A percentile compares a stretch with the other conserved stretches of the same genome.
Conservation (phyloP, 1,284 basidiomycete species). For the Vanrija sp. region DNA sequence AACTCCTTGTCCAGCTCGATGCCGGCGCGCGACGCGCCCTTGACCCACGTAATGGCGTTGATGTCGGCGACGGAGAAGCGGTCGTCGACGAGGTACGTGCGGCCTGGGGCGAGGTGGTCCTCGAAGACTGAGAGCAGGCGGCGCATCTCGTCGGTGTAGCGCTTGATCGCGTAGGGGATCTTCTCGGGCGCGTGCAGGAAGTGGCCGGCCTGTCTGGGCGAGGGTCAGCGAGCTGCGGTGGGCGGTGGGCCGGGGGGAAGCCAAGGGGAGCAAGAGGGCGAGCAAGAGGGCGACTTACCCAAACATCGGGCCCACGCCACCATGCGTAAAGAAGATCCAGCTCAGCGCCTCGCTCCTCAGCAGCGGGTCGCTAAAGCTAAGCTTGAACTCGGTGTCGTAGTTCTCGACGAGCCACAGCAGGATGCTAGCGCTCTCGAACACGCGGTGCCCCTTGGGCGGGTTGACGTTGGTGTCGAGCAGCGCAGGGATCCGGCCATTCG, state of each 20-base stretch:
- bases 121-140: conserved; percentile 72
- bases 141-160: conserved; percentile 70
- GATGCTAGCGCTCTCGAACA: conserved; percentile 67
- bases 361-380: conserved; percentile 54
- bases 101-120: conserved; percentile 56
- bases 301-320: conserved; percentile 42
- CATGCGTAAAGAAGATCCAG: conserved; percentile 69
- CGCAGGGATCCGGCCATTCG: conserved; percentile 62
- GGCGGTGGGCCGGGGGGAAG: not conserved
- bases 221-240: not conserved
- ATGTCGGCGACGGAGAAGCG: conserved; percentile 59
- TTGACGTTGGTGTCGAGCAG: conserved; percentile 44
- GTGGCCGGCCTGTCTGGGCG: not conserved
- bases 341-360: conserved; percentile 59
- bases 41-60: conserved; percentile 53
- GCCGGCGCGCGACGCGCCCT: conserved; percentile 51
- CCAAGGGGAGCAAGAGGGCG: conserved; percentile 11
- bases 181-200: conserved; percentile 21
- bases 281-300: conserved; percentile 50
- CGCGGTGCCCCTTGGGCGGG: conserved; percentile 51
- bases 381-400: conserved; percentile 55
- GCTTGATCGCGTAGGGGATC: conserved; percentile 51
- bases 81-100: conserved; percentile 61
- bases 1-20: conserved; percentile 55
- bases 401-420: conserved; percentile 61